These are phyloP conservation scores for Metarhizium sp. DNA, from an alignment of 2,329 filamentous ascomycete genomes.

Conservation along the genomic window DNA sequence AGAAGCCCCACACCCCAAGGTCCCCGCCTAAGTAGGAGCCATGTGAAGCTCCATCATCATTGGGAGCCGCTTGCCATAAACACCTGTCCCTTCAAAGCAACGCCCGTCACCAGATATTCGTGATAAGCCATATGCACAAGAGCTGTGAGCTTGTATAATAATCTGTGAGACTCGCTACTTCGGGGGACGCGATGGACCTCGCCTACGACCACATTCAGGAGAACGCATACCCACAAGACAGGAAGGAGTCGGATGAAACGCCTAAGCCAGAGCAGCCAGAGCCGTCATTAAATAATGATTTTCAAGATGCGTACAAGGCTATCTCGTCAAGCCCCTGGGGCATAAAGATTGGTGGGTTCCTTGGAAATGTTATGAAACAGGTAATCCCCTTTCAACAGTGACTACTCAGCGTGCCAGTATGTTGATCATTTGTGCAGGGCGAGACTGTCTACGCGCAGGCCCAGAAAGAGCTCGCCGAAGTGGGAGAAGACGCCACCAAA, in stretches of 20 bases:
- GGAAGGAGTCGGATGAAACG: conserved; percentile 35
- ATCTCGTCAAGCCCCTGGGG: conserved; percentile 91
- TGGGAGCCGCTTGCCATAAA: too few species aligned
- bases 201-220: conserved; percentile 96
- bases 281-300: conserved; percentile 67
- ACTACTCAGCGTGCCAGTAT: background rate
- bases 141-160: background rate
- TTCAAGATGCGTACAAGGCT: conserved; percentile 92
- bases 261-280: conserved; percentile 30
- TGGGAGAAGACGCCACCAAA: conserved; percentile 72
- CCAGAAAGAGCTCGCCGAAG: conserved; percentile 71
- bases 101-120: background rate
- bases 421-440: conserved; percentile 40
- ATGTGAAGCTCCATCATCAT: background rate
- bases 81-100: background rate
- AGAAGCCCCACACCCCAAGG: background rate
- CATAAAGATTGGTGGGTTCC: conserved; percentile 74
- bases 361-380: conserved; percentile 90
- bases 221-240: conserved; percentile 57
- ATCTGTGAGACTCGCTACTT: background rate
- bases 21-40: background rate
- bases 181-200: conserved; percentile 62
- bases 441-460: conserved; percentile 77
- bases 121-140: background rate
- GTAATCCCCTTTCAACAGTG: conserved; percentile 27